phyloP scores from a whole-genome alignment of 169 alveolate species.

The Eimeria sp. region DNA sequence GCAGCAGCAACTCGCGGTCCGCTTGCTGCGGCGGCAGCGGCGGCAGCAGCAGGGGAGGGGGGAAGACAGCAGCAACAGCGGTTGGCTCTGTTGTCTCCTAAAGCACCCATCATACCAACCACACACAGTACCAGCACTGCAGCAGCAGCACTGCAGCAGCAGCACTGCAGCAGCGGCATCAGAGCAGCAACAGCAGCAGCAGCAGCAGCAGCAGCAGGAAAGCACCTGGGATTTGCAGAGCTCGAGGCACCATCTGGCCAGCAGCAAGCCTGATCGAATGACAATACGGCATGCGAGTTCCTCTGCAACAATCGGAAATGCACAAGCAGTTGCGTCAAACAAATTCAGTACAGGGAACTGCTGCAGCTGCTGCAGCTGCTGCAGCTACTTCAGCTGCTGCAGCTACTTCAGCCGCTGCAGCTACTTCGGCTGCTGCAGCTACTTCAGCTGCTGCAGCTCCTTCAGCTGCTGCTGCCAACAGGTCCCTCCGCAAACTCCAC shows the following conservation, averaged over 20 bases:
- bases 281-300: conserved; percentile 30
- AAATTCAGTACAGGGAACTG: no score
- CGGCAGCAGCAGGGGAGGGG: conserved; percentile 60
- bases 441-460: no score
- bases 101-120: background rate
- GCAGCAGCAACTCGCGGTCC: conserved; percentile 30
- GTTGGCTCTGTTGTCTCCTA: background rate
- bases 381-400: background rate
- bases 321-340: background rate
- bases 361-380: conserved; percentile 5
- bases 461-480: background rate
- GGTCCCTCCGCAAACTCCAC: background rate
- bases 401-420: background rate
- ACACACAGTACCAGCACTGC: conserved; percentile 1
- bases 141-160: background rate
- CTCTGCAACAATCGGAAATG: background rate
- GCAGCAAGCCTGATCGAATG: background rate
- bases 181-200: background rate
- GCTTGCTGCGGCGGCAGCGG: conserved; percentile 41
- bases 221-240: conserved; percentile 1
- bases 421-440: background rate
- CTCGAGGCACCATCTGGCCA: conserved; percentile 33
- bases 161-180: background rate
- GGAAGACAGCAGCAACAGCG: background rate
- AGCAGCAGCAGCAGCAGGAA: conserved; percentile 10